Base-by-base conservation (phyloP, 306 rosid genomes). In the Sindora glabra region DNA sequence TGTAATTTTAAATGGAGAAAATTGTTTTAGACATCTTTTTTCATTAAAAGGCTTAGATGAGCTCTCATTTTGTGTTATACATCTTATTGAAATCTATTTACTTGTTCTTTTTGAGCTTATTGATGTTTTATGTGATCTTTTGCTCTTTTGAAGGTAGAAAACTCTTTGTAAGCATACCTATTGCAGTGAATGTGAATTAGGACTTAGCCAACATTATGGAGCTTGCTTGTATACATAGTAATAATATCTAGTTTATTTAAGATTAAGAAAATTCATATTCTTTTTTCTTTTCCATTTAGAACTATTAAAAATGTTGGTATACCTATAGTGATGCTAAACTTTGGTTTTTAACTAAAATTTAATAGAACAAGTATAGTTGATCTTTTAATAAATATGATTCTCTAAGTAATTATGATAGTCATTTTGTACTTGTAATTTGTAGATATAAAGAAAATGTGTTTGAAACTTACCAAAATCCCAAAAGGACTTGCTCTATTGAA, bases 211-310 rank as follows among this genome's bases (percentile, higher is more conserved):
- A 64, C 8, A 85, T 1, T 85, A 95, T 56, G 96, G 96, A 70
- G 96, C 85, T 77, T 89, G 95, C 95, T 74, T 89, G 73, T 89
- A 79, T 80, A 70, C 16, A 38, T 81, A 95, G 96, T 89, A 70
- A 79, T 40, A 30, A 25, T 44, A 63, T 70, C 56, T 53, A 19
- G 64, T 12, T 19, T 38, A 36, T 10, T 42, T 16, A 58, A 48
- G 42, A 46, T 64, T 68, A 46, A 32, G 49, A 30, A 45, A 61
- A 17, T 19, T 25, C 29, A 19, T 45, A 10, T 11, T 10, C 15
- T 34, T 40, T 29, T 56, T 9, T 24, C 19, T n/a, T 3, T 12
- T 37, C 38, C 32, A 8, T 26, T 59, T 21, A 16, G 9, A 62
- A 24, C 45, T 25, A 37, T 3, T 16, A 18, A 65, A 24, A 56